phyloP scores from a whole-genome alignment of 2,329 filamentous ascomycete species.

The Tetracladium maxilliforme region DNA sequence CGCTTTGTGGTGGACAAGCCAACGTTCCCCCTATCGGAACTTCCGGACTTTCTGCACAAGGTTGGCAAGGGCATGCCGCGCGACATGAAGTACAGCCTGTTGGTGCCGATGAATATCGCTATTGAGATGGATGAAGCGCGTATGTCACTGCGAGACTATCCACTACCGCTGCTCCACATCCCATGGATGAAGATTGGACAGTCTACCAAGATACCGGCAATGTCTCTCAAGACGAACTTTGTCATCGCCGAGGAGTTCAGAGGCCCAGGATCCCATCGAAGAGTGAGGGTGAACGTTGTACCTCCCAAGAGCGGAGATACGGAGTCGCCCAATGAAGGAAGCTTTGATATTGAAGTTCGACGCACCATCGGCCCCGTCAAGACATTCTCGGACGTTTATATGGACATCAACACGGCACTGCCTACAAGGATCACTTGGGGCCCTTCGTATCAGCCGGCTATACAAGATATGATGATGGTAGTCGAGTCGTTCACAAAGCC shows the following conservation, averaged over 20 bases:
- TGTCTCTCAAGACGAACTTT: constrained; percentile 79
- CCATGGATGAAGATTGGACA: constrained; percentile 70
- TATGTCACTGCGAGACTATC: constrained; percentile 83
- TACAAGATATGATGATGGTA: constrained; percentile 99
- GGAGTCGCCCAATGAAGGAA: constrained; percentile 39
- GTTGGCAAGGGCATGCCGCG: constrained; percentile 95
- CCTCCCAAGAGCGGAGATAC: constrained; percentile 43
- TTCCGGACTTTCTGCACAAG: constrained; percentile 70
- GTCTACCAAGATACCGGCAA: constrained; percentile 62
- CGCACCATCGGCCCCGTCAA: constrained; percentile 91
- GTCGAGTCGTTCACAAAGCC: constrained; percentile 96
- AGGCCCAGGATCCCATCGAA: constrained; percentile 63
- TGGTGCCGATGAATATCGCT: constrained; percentile 80
- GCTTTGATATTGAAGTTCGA: constrained; percentile 74
- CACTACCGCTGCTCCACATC: constrained; percentile 80
- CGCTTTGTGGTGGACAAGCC: constrained; percentile 83
- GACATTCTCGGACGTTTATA: constrained; percentile 81
- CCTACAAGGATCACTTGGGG: constrained; percentile 95
- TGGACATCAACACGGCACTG: constrained; percentile 86
- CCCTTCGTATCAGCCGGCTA: constrained; percentile 90
- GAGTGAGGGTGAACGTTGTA: constrained; percentile 72
- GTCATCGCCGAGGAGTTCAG: constrained; percentile 91
- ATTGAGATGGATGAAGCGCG: constrained; percentile 83
- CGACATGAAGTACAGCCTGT: constrained; percentile 77
- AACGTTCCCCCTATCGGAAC: constrained; percentile 69